Evolutionary conservation across 768 basidiomycete genomes (phyloP), one percentile per base, ranked within the genome.

Genomic region (Boletus insuetus): DNA sequence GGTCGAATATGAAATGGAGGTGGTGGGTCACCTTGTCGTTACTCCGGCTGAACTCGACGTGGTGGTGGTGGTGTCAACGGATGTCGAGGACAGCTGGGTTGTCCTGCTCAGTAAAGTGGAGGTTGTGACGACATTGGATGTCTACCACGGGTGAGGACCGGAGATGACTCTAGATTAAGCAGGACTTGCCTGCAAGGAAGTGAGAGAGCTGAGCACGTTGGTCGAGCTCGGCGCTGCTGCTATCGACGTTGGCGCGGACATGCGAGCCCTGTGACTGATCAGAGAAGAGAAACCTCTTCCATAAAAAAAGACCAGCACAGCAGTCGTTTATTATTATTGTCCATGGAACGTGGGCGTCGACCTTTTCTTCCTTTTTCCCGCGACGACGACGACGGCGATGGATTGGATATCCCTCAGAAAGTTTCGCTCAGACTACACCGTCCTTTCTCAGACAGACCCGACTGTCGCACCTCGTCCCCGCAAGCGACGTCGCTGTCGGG

Each of bases 401-500:
- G 17, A 39, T 2, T 49, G 49, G 49, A 29, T 39, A 2, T 16
- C 46, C 3, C 46, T 38, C 22, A 38, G 35, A 39, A 38, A 39
- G 3, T 3, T 3, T 13, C 39, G 19, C 22, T 10, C 37, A 40
- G 58, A 64, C 17, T 64, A 69, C 46, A 2, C 42, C 19, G 12
- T 37, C 2, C 39, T 70, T 12, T 29, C 26, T 29, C 26, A 29
- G 26, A 29, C 26, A 29, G 26, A 29, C 1, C 9, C 49, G 45
- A 26, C 50, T 31, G 4, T 37, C 35, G 13, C 43, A 34, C 26
- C 26, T 29, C 26, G 26, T 29, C 26, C 26, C 14, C 9, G 10
- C 16, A 58, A 55, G 39, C 58, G 69, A 11, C 59, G 59, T 0
- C 49, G 53, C 17, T 60, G 57, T 53, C 58, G 63, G 9, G 6